Base-by-base conservation (phyloP, 106 monocot species). In the Dioscorea zingiberensis region DNA sequence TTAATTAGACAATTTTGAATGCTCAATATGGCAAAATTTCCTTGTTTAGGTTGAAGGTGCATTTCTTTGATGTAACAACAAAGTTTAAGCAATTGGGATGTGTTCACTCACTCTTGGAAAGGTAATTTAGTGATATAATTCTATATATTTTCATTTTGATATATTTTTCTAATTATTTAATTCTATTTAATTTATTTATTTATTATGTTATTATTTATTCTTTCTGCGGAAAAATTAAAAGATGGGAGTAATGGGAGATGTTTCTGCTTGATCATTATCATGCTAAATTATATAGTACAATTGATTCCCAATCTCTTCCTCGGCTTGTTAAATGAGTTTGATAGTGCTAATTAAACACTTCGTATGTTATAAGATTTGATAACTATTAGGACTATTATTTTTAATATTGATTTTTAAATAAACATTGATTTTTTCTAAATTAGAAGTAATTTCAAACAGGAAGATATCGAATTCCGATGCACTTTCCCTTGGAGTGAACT, bases 71-170 rank as follows among this genome's bases (percentile, higher is more conserved):
- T 63, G 26, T 27, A 73, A 73, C 47, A 73, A 73, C n/a, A n/a
- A 29, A 21, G 72, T 47, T 28, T 57, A 45, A 73, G 72, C 72
- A 73, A 73, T 56, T 73, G 72, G 72, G 72, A 73, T 47, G 55
- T 73, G 14, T 73, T 64, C 55, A 28, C 64, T 57, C 72, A 73
- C 27, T 3, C 55, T 64, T 45, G 54, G 45, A 55, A 63, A 73
- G 72, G 72, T 63, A 63, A 28, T 1, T 60, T n/a, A n/a, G n/a
- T n/a, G n/a, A n/a, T n/a, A n/a, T n/a, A n/a, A n/a, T n/a, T n/a
- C n/a, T n/a, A n/a, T n/a, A n/a, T n/a, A n/a, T n/a, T n/a, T n/a
- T n/a, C n/a, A n/a, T n/a, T n/a, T n/a, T n/a, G n/a, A n/a, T n/a
- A n/a, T n/a, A n/a, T 38, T 38, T 38, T 38, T 38, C 10, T 38